These are phyloP conservation scores for Cercospora sesami DNA, from an alignment of 2,329 filamentous ascomycete species.

Conservation along the genomic window DNA sequence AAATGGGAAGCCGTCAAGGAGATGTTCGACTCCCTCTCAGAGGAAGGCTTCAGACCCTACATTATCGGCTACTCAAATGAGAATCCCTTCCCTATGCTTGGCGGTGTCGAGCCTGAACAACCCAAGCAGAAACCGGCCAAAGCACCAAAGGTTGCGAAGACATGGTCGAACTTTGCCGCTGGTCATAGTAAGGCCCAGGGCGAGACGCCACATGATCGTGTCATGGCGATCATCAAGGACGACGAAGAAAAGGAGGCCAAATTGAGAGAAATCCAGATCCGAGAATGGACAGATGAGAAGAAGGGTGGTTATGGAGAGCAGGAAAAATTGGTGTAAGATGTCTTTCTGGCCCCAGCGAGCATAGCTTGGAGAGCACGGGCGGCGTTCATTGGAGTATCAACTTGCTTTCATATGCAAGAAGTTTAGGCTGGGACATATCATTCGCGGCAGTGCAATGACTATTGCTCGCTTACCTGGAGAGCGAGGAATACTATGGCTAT, in stretches of 20 bases:
- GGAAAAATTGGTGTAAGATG: conserved; percentile 9
- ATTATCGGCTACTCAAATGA: conserved; percentile 37
- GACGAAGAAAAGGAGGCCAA: conserved; percentile 38
- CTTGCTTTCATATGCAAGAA: not conserved
- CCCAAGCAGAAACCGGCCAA: conserved; percentile 28
- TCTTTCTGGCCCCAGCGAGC: not conserved
- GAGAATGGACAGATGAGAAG: conserved; percentile 28
- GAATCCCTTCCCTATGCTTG: conserved; percentile 40
- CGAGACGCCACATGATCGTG: conserved; percentile 35
- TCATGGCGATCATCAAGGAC: conserved; percentile 38
- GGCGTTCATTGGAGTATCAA: not conserved
- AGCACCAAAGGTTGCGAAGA: conserved; percentile 32
- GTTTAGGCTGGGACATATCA: not conserved
- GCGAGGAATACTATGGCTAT: not conserved
- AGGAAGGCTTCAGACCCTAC: conserved; percentile 37
- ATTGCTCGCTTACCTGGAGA: too few species aligned
- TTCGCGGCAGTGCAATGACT: not conserved
- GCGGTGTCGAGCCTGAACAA: conserved; percentile 35
- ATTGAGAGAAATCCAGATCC: conserved; percentile 29
- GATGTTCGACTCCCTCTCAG: conserved; percentile 38
- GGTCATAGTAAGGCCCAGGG: conserved; percentile 31
- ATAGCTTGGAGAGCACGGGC: not conserved
- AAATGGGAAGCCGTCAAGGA: conserved; percentile 36
- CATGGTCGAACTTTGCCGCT: conserved; percentile 30
- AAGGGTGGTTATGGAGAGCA: conserved; percentile 19